Percentiles rank a stretch among this genome's conserved stretches.
Evolutionary conservation across 2,329 filamentous ascomycete genomes (phyloP).

Genomic region (Talaromyces sp.): DNA sequence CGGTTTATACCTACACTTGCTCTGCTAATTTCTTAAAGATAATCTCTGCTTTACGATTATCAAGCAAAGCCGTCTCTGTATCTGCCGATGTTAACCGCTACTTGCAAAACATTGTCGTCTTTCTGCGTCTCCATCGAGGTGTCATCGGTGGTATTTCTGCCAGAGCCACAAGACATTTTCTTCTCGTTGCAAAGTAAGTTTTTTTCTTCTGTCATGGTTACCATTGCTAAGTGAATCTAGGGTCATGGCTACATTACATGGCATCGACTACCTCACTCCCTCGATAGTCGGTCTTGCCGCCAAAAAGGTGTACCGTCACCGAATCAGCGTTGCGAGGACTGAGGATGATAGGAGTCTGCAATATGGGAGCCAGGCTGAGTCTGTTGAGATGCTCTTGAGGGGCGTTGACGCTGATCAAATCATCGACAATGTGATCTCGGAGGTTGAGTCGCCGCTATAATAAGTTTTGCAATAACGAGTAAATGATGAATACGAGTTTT

Average conservation of each 20-base stretch:
- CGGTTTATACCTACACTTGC: neutral
- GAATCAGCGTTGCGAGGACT: conserved; percentile 64
- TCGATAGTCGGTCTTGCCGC: conserved; percentile 77
- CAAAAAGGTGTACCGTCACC: conserved; percentile 82
- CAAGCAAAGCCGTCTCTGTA: conserved; percentile 56
- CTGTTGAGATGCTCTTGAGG: conserved; percentile 63
- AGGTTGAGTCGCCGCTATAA: conserved; percentile 53
- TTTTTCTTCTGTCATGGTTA: neutral
- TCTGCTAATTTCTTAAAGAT: conserved; percentile 16
- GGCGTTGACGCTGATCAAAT: conserved; percentile 51
- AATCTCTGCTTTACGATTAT: conserved; percentile 56
- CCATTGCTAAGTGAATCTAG: conserved; percentile 32
- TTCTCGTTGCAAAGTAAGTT: conserved; percentile 56
- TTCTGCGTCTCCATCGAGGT: conserved; percentile 81
- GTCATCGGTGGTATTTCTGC: conserved; percentile 75
- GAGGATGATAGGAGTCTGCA: conserved; percentile 81
- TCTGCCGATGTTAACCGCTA: conserved; percentile 78
- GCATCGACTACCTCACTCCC: conserved; percentile 74
- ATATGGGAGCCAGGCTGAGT: conserved; percentile 76
- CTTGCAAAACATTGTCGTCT: conserved; percentile 79
- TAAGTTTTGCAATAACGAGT: neutral
- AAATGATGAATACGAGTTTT: neutral
- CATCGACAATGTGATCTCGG: conserved; percentile 54
- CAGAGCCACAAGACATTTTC: conserved; percentile 71
- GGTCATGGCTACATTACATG: conserved; percentile 75